phyloP scores from a whole-genome alignment of 108 stramenopile genomes.

The Skeletonema grethae region DNA sequence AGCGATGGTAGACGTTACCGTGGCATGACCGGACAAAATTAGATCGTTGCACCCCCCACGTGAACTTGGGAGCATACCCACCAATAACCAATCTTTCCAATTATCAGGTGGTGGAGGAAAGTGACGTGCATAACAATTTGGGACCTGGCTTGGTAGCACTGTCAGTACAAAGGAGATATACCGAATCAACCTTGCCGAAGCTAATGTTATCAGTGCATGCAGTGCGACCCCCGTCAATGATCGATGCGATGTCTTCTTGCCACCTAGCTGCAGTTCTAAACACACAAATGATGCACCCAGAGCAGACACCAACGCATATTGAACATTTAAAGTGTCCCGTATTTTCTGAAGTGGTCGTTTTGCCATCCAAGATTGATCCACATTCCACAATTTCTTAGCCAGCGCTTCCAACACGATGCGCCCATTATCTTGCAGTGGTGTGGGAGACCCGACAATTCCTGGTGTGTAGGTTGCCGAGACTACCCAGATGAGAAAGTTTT shows the following conservation, averaged over 20 bases:
- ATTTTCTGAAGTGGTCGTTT: constrained; percentile 60
- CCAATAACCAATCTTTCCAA: constrained; percentile 70
- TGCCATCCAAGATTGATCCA: constrained; percentile 29
- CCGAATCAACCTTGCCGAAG: constrained; percentile 64
- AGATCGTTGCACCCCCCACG: constrained; percentile 87
- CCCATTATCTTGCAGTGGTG: constrained; percentile 83
- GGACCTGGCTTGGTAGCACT: constrained; percentile 72
- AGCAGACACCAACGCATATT: constrained; percentile 72
- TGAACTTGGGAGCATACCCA: constrained; percentile 65
- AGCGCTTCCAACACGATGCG: constrained; percentile 55
- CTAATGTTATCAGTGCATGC: constrained; percentile 61
- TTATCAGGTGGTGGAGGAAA: constrained; percentile 72
- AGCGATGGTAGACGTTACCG: constrained; percentile 71
- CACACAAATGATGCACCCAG: constrained; percentile 64
- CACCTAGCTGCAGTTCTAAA: constrained; percentile 54
- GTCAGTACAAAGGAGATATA: constrained; percentile 74
- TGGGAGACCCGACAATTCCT: constrained; percentile 46
- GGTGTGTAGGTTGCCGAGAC: constrained; percentile 77
- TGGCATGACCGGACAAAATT: constrained; percentile 85
- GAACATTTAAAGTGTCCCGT: constrained; percentile 68
- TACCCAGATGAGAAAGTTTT: constrained; percentile 88
- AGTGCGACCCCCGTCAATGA: constrained; percentile 58
- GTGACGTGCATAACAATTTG: constrained; percentile 61
- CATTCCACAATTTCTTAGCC: constrained; percentile 35
- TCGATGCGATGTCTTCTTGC: constrained; percentile 19